A percentile compares a stretch with the other conserved stretches of the same genome.
Evolutionary conservation across 257 asterid species (phyloP).

Genomic region (Fraxinus cuspidata): DNA sequence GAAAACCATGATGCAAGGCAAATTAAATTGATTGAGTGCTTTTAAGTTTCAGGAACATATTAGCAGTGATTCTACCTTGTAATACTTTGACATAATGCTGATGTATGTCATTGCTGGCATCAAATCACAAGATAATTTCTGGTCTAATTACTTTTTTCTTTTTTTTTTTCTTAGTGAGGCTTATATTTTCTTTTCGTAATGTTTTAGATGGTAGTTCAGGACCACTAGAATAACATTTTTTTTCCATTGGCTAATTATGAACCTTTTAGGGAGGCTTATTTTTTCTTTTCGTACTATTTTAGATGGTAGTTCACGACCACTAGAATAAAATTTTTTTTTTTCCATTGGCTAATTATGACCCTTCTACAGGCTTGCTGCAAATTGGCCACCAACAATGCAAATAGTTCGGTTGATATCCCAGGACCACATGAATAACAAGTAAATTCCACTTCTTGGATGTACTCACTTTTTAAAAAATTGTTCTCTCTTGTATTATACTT

Average conservation of each 20-base stretch:
- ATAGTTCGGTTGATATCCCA: slow-evolving; percentile 76
- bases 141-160: background rate
- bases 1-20: background rate
- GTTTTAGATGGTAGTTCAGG: background rate
- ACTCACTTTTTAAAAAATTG: slow-evolving; percentile 12
- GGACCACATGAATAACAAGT: slow-evolving; percentile 95
- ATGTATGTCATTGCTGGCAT: background rate
- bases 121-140: background rate
- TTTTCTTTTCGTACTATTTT: no score
- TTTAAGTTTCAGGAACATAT: background rate
- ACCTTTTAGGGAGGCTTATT: no score
- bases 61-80: background rate
- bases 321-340: no score
- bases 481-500: background rate
- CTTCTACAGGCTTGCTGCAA: slow-evolving; percentile 76
- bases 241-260: no score
- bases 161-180: background rate
- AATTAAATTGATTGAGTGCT: background rate
- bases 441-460: slow-evolving; percentile 32
- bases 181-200: background rate
- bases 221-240: slow-evolving; percentile 10
- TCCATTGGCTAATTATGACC: background rate
- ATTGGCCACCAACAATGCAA: slow-evolving; percentile 92
- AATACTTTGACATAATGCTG: background rate
- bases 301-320: no score